Percentiles rank a stretch among this genome's conserved stretches.
These are phyloP conservation scores for Arthrobotrys pseudoclavata DNA, from an alignment of 2,329 filamentous ascomycete genomes.

Conservation along the genomic window DNA sequence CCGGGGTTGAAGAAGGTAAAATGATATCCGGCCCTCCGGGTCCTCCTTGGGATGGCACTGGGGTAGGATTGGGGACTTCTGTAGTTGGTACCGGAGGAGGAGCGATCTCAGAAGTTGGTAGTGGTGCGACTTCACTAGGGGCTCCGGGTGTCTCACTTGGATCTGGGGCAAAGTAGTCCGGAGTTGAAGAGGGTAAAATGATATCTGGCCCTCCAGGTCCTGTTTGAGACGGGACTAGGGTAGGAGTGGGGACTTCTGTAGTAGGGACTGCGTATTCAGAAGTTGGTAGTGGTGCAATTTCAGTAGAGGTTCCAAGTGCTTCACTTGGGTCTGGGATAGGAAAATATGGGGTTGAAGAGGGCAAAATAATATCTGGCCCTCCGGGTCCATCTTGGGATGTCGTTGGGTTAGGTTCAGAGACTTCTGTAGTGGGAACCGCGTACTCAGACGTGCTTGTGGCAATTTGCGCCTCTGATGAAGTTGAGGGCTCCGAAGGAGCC, in stretches of 20 bases:
- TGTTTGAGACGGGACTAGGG: slow-evolving; percentile 11
- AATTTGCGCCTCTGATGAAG: background rate
- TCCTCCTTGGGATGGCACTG: slow-evolving; percentile 13
- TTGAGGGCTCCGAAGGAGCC: background rate
- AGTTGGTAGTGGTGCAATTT: background rate
- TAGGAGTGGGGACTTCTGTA: background rate
- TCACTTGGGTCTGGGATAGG: slow-evolving; percentile 28
- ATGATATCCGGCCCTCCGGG: slow-evolving; percentile 44
- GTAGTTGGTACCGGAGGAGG: background rate
- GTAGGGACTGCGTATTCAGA: background rate
- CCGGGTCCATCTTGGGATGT: slow-evolving; percentile 23
- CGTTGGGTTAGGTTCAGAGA: background rate
- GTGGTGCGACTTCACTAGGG: no score
- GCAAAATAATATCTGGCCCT: slow-evolving; percentile 45
- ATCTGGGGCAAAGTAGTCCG: slow-evolving; percentile 20
- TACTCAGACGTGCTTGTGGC: slow-evolving; percentile 1
- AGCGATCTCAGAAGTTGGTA: slow-evolving; percentile 6
- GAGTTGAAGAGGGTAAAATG: slow-evolving; percentile 43
- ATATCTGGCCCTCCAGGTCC: slow-evolving; percentile 41
- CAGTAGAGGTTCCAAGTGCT: background rate
- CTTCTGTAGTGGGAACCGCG: background rate
- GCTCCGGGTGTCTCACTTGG: slow-evolving; percentile 24
- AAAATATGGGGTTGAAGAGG: slow-evolving; percentile 38
- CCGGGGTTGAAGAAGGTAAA: slow-evolving; percentile 42
- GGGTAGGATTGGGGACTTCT: background rate